Base-by-base conservation (phyloP, 495 filamentous ascomycete genomes). In the Letharia lupina region DNA sequence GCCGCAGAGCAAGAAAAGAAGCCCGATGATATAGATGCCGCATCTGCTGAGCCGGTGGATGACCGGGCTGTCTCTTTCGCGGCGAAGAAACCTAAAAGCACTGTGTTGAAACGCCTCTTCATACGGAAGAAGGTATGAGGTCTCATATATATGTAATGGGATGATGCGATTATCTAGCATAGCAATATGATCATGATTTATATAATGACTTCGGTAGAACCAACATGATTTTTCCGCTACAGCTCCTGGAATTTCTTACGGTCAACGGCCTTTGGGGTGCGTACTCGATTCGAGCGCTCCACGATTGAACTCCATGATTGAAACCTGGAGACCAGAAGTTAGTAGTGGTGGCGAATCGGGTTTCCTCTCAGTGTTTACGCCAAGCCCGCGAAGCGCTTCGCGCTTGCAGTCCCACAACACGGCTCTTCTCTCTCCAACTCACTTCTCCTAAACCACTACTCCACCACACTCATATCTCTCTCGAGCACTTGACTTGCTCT, bases 41-140 rank as follows among this genome's bases (percentile, higher is more conserved):
- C 52, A 28, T 42, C 63, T 47, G 47, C 33, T 45, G 64, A 67
- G 42, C 58, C 59, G 47, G 7, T 35, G 40, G 44, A 61, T n/a
- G 50, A 65, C 12, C 33, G 45, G n/a, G 37, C 45, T 20, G 39
- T 54, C n/a, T 65, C 65, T 48, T 41, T 28, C 9, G 42, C 13
- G 48, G 13, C 61, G 12, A 54, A 47, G 42, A 45, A 18, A 44
- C 66, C 65, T 31, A 42, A 45, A 50, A 61, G 56, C 39, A 61
- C 50, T 23, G n/a, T 73, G 31, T 48, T 67, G 4, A 69, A 68
- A 54, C 62, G 69, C 8, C 28, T 71, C 11, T 60, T 69, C 11
- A 39, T 23, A 18, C 68, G 67, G 69, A 71, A 63, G 44, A 70
- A 63, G 58, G 69, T 73, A n/a, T 73, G 63, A 71, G 20, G 23